Base-by-base conservation (phyloP, 75 land plant genomes). In the Ceratopteris richardii region DNA sequence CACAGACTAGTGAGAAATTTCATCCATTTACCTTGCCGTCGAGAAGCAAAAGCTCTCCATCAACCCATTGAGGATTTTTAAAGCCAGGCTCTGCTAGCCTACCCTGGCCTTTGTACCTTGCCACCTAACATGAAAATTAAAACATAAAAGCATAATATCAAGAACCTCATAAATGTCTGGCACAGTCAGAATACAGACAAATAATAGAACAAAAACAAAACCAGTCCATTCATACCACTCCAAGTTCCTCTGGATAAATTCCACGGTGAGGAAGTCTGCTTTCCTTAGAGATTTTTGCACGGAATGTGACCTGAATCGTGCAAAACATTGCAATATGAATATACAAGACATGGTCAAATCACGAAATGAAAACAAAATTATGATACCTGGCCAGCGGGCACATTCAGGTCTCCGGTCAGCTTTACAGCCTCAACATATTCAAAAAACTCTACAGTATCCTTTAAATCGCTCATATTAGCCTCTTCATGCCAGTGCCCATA, bases 341-440 rank as follows among this genome's bases (percentile, higher is more conserved):
- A n/a, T n/a, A n/a, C n/a, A n/a, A n/a, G n/a, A n/a, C n/a, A n/a
- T n/a, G n/a, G n/a, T n/a, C n/a, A n/a, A n/a, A n/a, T n/a, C n/a
- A n/a, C n/a, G n/a, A n/a, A n/a, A n/a, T n/a, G n/a, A n/a, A n/a
- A n/a, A n/a, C n/a, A 18, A 2, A 9, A 28, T 11, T 55, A 33
- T 18, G 17, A 60, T 56, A 85, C 98, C 96, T 94, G 77, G 53
- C 98, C 98, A 64, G 98, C 96, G 36, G 96, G 98, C 54, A 89
- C 96, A 63, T 83, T 89, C 39, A 90, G 77, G 63, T 94, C 98
- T 9, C 98, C 98, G n/a, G 91, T 89, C 29, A 94, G 73, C 68
- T 86, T 94, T 11, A 94, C 80, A 61, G 98, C 98, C 56, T 94
- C 98, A 16, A 94, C 98, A 74, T 94, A 94, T 62, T 94, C 98